Percentiles rank a stretch among this genome's conserved stretches.
Evolutionary conservation across 2,329 filamentous ascomycete species (phyloP).

Genomic region (Mollisia scopiformis): DNA sequence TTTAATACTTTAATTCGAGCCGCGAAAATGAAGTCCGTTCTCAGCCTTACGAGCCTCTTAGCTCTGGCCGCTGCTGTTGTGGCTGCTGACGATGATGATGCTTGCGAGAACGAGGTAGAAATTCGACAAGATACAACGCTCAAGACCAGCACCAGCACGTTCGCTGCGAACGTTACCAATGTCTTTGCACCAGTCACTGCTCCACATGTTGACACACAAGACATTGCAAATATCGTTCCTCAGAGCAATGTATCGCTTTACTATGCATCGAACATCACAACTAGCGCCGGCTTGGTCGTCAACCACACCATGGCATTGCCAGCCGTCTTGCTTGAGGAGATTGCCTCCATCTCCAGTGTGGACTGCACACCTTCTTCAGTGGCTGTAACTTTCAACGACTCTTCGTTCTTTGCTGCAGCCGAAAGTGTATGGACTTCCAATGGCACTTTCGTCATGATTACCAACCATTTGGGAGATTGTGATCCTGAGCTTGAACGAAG

Average conservation of each 20-base stretch:
- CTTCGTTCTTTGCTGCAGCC: slow-evolving; percentile 29
- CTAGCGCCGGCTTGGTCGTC: slow-evolving; percentile 24
- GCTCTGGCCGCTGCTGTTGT: slow-evolving; percentile 12
- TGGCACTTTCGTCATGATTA: slow-evolving; percentile 41
- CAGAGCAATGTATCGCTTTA: slow-evolving; percentile 19
- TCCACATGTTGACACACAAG: slow-evolving; percentile 15
- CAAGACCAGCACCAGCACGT: background rate
- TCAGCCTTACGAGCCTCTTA: slow-evolving; percentile 10
- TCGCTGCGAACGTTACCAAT: slow-evolving; percentile 7
- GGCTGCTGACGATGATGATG: slow-evolving; percentile 7
- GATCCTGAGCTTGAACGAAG: slow-evolving; percentile 44
- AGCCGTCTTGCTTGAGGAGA: slow-evolving; percentile 38
- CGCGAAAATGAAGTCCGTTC: slow-evolving; percentile 18
- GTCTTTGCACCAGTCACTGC: slow-evolving; percentile 19
- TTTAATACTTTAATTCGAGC: slow-evolving; percentile 3
- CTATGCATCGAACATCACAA: slow-evolving; percentile 21
- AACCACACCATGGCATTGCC: slow-evolving; percentile 35
- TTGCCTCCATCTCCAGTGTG: slow-evolving; percentile 35
- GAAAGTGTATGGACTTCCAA: slow-evolving; percentile 31
- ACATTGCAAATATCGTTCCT: slow-evolving; percentile 16
- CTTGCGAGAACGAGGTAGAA: slow-evolving; percentile 3
- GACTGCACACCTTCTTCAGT: slow-evolving; percentile 34
- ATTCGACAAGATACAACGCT: background rate
- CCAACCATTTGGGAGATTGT: slow-evolving; percentile 46
- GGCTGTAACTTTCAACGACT: slow-evolving; percentile 30